Percentiles rank a stretch among this genome's conserved stretches.
Evolutionary conservation across 1,139 yeast species (phyloP).

Genomic region (Sugiyamaella xylanicola): DNA sequence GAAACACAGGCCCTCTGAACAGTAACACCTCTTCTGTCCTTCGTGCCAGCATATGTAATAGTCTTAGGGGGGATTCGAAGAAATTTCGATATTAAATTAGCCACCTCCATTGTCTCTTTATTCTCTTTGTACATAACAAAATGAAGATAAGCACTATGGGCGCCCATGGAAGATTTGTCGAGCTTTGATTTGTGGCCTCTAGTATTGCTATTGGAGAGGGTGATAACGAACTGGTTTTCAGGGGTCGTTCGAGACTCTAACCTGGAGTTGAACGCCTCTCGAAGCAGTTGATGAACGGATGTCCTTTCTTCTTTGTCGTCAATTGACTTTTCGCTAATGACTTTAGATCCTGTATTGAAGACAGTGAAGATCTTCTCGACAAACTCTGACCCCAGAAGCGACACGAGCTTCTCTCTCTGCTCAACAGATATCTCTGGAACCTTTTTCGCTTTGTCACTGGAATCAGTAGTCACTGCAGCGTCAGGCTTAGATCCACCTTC

Average conservation of each 20-base stretch:
- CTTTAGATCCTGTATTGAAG: conserved; percentile 57
- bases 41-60: conserved; percentile 89
- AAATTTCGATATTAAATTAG: conserved; percentile 69
- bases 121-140: conserved; percentile 89
- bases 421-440: conserved; percentile 30
- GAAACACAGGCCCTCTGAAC: conserved; percentile 79
- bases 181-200: conserved; percentile 23
- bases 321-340: conserved; percentile 61
- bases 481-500: conserved; percentile 33
- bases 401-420: conserved; percentile 47
- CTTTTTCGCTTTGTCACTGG: conserved; percentile 1
- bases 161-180: conserved; percentile 51
- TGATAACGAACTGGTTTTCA: conserved; percentile 49
- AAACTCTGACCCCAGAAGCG: conserved; percentile 61
- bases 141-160: conserved; percentile 66
- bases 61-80: conserved; percentile 69
- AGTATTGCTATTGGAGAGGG: conserved; percentile 30
- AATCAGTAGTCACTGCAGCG: conserved; percentile 20
- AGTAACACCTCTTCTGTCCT: conserved; percentile 94
- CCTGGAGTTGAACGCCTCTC: conserved; percentile 72
- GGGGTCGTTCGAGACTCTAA: conserved; percentile 79
- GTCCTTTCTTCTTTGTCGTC: conserved; percentile 74
- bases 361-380: conserved; percentile 57
- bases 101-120: conserved; percentile 96
- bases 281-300: conserved; percentile 69